These are phyloP conservation scores for Lipomyces lipofer DNA, from an alignment of 805 yeast species.

Conservation along the genomic window DNA sequence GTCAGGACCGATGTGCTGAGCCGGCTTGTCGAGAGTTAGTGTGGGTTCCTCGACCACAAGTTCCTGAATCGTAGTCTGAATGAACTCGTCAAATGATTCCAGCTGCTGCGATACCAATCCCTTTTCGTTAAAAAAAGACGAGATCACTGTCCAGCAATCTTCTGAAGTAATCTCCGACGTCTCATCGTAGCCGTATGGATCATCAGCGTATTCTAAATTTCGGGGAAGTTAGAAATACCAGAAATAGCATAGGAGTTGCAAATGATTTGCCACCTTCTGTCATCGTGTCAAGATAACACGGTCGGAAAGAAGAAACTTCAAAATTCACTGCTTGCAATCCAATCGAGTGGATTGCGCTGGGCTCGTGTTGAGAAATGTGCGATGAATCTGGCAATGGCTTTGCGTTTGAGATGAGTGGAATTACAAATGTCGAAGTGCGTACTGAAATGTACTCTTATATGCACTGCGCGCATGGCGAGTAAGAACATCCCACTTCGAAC, in stretches of 20 bases:
- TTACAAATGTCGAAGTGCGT: slow-evolving; percentile 9
- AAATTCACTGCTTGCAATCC: slow-evolving; percentile 13
- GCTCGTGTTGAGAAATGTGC: not conserved
- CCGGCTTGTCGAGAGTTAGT: slow-evolving; percentile 93
- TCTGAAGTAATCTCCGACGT: slow-evolving; percentile 83
- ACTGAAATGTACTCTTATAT: slow-evolving; percentile 5
- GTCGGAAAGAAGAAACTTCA: not conserved
- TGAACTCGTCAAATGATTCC: slow-evolving; percentile 97
- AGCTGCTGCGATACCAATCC: slow-evolving; percentile 97
- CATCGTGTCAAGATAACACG: slow-evolving; percentile 13
- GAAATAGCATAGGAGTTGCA: not conserved
- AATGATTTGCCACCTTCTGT: slow-evolving; percentile 20
- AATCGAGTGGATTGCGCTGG: slow-evolving; percentile 15
- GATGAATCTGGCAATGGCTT: too few relatives aligned
- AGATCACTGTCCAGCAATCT: slow-evolving; percentile 98
- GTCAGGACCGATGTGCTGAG: slow-evolving; percentile 89
- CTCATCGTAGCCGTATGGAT: slow-evolving; percentile 73
- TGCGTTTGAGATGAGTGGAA: not conserved
- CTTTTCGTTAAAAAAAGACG: slow-evolving; percentile 92
- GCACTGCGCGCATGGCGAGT: too few relatives aligned
- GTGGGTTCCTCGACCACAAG: slow-evolving; percentile 94
- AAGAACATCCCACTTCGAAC: too few relatives aligned
- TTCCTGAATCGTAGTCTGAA: slow-evolving; percentile 94
- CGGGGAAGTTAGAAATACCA: not conserved
- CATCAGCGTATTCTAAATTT: slow-evolving; percentile 41